phyloP scores from a whole-genome alignment of 1,284 basidiomycete species.

The Coniferiporia sulphurascens region DNA sequence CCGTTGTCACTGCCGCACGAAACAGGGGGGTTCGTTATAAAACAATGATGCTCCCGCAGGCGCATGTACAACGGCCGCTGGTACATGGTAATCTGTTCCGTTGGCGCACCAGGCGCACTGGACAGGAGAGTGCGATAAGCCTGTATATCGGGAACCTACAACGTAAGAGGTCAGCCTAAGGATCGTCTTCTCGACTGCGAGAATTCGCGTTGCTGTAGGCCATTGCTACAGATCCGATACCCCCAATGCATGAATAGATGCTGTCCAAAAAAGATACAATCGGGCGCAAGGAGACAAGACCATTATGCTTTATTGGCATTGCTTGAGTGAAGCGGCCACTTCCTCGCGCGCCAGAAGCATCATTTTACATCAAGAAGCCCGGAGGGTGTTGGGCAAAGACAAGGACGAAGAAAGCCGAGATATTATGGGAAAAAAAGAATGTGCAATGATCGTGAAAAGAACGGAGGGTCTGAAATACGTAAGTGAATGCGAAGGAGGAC shows the following conservation, averaged over 20 bases:
- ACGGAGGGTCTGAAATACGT: not conserved
- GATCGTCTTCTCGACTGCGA: not conserved
- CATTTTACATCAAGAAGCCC: too few relatives aligned
- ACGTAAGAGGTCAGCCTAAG: not conserved
- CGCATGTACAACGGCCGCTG: slow-evolving; percentile 36
- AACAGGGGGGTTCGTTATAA: slow-evolving; percentile 33
- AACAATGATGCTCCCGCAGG: slow-evolving; percentile 43
- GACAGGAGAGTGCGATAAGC: slow-evolving; percentile 25
- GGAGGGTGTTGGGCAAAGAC: not conserved
- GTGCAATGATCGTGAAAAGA: not conserved
- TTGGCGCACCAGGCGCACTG: slow-evolving; percentile 21
- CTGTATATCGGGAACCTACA: slow-evolving; percentile 25
- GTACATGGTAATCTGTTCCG: slow-evolving; percentile 24
- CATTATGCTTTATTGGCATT: too few relatives aligned
- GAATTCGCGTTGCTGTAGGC: not conserved
- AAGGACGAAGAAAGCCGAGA: not conserved
- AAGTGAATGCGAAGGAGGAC: not conserved
- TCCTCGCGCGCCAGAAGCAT: too few relatives aligned
- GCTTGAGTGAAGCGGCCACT: too few relatives aligned
- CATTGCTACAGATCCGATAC: too few relatives aligned
- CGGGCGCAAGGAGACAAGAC: too few relatives aligned
- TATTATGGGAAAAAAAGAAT: not conserved
- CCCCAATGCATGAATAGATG: not conserved
- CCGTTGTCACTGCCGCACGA: slow-evolving; percentile 27
- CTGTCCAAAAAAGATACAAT: too few relatives aligned